phyloP scores from a whole-genome alignment of 2,329 filamentous ascomycete genomes.

The Lecanosticta acicola region DNA sequence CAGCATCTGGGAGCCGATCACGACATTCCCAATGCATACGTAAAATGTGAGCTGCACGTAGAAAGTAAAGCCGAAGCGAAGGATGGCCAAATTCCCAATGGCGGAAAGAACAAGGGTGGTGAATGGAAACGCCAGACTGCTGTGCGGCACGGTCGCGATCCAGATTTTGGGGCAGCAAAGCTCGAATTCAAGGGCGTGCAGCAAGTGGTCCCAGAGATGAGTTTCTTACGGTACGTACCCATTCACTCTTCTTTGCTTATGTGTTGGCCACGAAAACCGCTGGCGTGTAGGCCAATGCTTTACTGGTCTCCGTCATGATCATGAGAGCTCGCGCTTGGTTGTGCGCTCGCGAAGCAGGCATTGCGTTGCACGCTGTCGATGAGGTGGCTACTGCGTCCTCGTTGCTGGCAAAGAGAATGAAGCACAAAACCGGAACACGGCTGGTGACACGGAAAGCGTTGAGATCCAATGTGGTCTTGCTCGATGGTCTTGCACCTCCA shows the following conservation, averaged over 20 bases:
- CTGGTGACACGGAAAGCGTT: conserved; percentile 10
- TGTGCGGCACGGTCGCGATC: conserved; percentile 39
- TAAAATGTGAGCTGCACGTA: conserved; percentile 76
- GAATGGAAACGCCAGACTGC: conserved; percentile 45
- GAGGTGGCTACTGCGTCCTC: background rate
- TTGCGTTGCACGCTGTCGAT: background rate
- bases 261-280: background rate
- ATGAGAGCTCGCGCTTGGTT: background rate
- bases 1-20: conserved; percentile 61
- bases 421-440: no score
- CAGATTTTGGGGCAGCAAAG: conserved; percentile 42
- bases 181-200: conserved; percentile 40
- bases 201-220: conserved; percentile 43
- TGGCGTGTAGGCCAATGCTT: background rate
- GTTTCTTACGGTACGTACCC: conserved; percentile 41
- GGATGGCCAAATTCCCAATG: conserved; percentile 40
- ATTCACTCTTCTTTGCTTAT: background rate
- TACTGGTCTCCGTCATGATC: background rate
- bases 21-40: conserved; percentile 58
- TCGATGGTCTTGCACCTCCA: background rate
- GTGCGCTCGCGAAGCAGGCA: background rate
- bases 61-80: conserved; percentile 56
- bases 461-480: conserved; percentile 2
- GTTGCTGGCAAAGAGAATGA: no score
- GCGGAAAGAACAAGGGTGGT: conserved; percentile 48